phyloP scores from a whole-genome alignment of 176 grass and related monocot species.

The Coix lacrymajobi region DNA sequence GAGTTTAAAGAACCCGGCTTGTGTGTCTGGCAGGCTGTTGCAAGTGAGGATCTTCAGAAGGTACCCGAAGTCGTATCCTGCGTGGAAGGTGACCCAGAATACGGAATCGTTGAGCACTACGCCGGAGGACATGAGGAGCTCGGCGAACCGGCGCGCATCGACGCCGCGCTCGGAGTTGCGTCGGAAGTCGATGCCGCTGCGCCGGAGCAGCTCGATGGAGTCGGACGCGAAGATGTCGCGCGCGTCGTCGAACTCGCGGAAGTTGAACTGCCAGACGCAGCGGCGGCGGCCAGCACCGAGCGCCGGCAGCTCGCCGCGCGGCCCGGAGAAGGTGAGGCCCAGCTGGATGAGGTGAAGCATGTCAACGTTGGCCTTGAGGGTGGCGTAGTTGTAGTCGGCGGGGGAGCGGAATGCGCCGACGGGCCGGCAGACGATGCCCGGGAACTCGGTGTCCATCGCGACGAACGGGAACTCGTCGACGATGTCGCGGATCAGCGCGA shows the following conservation, averaged over 20 bases:
- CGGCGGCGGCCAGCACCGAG: constrained; percentile 58
- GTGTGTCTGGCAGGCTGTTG: constrained; percentile 72
- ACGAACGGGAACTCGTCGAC: constrained; percentile 91
- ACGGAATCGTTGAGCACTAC: constrained; percentile 89
- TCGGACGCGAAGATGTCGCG: constrained; percentile 73
- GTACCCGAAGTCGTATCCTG: constrained; percentile 88
- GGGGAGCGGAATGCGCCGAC: constrained; percentile 71
- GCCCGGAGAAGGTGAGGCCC: constrained; percentile 77
- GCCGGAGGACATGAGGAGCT: constrained; percentile 94
- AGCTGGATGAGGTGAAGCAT: constrained; percentile 98
- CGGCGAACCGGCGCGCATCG: constrained; percentile 57
- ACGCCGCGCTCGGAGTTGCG: constrained; percentile 69
- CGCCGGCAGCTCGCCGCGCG: constrained; percentile 55
- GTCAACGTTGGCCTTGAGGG: constrained; percentile 95
- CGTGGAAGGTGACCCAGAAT: constrained; percentile 92
- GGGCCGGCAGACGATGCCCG: constrained; percentile 80
- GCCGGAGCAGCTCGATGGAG: constrained; percentile 89
- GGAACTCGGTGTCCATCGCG: constrained; percentile 99
- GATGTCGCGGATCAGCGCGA: constrained; percentile 84
- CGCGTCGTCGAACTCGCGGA: constrained; percentile 84
- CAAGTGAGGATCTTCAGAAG: constrained; percentile 90
- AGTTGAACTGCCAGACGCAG: constrained; percentile 96
- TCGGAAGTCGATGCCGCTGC: constrained; percentile 88
- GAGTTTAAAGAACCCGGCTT: constrained; percentile 66
- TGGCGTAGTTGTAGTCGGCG: constrained; percentile 95